Base-by-base conservation (phyloP, 371 early-diverging fungal species). In the Apophysomyces variabilis region DNA sequence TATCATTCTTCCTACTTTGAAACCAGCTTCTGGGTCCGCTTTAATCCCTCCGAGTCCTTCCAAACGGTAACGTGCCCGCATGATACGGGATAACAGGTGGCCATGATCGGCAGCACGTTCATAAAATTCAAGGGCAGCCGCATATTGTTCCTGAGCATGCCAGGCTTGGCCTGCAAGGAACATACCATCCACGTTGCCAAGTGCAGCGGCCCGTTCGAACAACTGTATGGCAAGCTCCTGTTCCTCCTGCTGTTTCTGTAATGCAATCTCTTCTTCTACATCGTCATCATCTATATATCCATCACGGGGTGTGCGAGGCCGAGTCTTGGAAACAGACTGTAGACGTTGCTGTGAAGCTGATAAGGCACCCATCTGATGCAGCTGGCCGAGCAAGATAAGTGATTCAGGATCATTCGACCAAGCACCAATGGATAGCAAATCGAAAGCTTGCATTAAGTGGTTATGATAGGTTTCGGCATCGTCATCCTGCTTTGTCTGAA, bases 91-190 rank as follows among this genome's bases (percentile, higher is more conserved):
- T 8, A 74, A 59, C 1, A 76, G 50, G 62, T 74, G 74, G 7
- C 82, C 82, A 36, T 73, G 72, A 26, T 65, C 50, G 18, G 79
- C 77, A 39, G 82, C 82, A 26, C 70, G 76, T 57, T 79, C 69
- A 61, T 74, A 82, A 18, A 64, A 72, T 16, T 76, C 78, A 4
- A 79, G 56, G 14, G 82, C 82, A n/a, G 76, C 76, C 9, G 76
- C 73, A 62, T 77, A 82, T 37, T 82, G 76, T 43, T 78, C 67
- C 61, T 78, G 78, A 36, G 76, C 72, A 67, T 82, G 75, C 79
- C 79, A 84, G 7, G 77, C 60, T 63, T 79, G 70, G 12, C 75
- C 84, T 26, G 80, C 77, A 12, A 76, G 66, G 7, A 77, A 76
- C 58, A 79, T 79, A 5, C 78, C 78, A 60, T 81, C 72, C 35